A percentile compares a stretch with the other conserved stretches of the same genome.
Conservation (phyloP, 1,139 yeast species). For the Kurtzmaniella quercitrusa region DNA sequence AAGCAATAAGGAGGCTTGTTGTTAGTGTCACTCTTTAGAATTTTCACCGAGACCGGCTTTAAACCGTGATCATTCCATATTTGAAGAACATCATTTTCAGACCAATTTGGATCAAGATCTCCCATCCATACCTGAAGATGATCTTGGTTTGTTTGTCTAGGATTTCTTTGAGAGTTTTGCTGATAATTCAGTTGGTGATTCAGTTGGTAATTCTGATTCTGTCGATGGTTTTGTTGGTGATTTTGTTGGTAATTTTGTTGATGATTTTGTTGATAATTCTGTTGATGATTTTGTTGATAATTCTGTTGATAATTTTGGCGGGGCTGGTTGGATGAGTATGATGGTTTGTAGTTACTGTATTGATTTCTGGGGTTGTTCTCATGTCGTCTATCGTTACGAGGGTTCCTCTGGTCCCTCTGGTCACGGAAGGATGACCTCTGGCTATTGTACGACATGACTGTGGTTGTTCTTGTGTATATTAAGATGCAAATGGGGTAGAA, state of each 20-base stretch:
- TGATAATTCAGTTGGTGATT: background rate
- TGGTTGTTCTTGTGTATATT: too few relatives aligned
- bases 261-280: too few relatives aligned
- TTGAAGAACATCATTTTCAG: slow-evolving; percentile 60
- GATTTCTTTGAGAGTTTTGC: background rate
- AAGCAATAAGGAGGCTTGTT: slow-evolving; percentile 59
- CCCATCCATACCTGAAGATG: slow-evolving; percentile 79
- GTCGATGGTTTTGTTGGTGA: too few relatives aligned
- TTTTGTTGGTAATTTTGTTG: too few relatives aligned
- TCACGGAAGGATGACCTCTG: background rate
- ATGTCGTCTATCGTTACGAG: background rate
- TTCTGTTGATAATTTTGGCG: background rate
- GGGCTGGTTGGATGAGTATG: background rate
- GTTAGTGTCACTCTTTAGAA: slow-evolving; percentile 32
- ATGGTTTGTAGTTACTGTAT: background rate
- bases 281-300: too few relatives aligned
- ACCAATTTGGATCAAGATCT: slow-evolving; percentile 83
- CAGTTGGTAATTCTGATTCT: background rate
- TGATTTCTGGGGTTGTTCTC: background rate
- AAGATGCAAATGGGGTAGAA: background rate
- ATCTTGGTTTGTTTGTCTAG: background rate
- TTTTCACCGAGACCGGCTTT: slow-evolving; percentile 31
- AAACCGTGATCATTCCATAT: slow-evolving; percentile 56
- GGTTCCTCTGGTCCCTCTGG: background rate
- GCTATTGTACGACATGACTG: background rate